Conservation (phyloP, 164 flowering plant species). For the Saururus chinensis region DNA sequence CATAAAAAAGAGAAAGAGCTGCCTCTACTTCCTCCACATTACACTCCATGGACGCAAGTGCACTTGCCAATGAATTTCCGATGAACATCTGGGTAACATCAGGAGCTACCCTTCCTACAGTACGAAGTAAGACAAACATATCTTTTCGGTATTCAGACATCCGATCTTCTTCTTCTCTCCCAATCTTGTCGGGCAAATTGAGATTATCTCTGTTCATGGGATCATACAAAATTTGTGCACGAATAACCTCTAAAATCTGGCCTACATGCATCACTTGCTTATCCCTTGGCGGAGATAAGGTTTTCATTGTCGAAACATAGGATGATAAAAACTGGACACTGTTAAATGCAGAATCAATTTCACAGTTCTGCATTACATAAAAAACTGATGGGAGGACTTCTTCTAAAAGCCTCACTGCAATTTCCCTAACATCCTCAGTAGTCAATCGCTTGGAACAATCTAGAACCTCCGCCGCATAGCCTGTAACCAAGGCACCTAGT, state of each 20-base stretch:
- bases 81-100: constrained; percentile 77
- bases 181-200: constrained; percentile 67
- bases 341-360: constrained; percentile 60
- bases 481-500: constrained; percentile 58
- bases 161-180: constrained; percentile 86
- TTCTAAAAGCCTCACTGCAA: constrained; percentile 58
- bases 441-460: constrained; percentile 68
- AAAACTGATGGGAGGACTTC: constrained; percentile 90
- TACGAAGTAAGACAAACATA: constrained; percentile 71
- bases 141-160: constrained; percentile 85
- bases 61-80: constrained; percentile 53
- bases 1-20: constrained; percentile 78
- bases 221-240: constrained; percentile 59
- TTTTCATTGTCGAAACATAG: constrained; percentile 81
- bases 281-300: constrained; percentile 55
- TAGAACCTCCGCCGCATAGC: constrained; percentile 72
- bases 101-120: constrained; percentile 86
- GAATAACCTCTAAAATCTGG: constrained; percentile 84
- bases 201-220: constrained; percentile 64
- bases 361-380: constrained; percentile 68
- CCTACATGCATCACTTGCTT: constrained; percentile 59
- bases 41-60: constrained; percentile 46
- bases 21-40: constrained; percentile 95
- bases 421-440: constrained; percentile 43
- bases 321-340: constrained; percentile 70